Percentiles rank a stretch among this genome's conserved stretches.
phyloP scores from a whole-genome alignment of 2,329 filamentous ascomycete genomes.

The Fusarium sp. region DNA sequence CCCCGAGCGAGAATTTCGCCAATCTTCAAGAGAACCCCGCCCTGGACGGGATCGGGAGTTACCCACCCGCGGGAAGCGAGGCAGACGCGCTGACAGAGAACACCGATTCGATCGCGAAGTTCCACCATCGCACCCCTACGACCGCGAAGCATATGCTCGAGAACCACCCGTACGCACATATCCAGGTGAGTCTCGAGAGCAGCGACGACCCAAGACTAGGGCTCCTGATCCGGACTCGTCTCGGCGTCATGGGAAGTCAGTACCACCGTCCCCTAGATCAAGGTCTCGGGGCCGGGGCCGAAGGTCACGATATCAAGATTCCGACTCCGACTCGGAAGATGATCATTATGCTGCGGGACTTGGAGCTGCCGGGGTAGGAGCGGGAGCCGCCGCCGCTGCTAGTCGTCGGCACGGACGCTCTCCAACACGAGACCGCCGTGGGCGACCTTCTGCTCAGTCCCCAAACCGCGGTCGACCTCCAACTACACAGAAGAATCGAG shows the following conservation, averaged over 20 bases:
- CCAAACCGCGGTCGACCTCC: slow-evolving; percentile 42
- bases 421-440: slow-evolving; percentile 33
- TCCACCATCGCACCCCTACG: slow-evolving; percentile 14
- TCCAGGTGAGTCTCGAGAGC: slow-evolving; percentile 9
- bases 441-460: slow-evolving; percentile 19
- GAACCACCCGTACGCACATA: slow-evolving; percentile 3
- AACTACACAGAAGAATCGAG: slow-evolving; percentile 26
- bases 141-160: slow-evolving; percentile 15
- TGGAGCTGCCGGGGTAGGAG: slow-evolving; percentile 12
- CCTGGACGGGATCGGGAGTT: slow-evolving; percentile 22
- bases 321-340: slow-evolving; percentile 35
- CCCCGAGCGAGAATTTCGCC: slow-evolving; percentile 13
- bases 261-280: slow-evolving; percentile 24
- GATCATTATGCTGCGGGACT: slow-evolving; percentile 13
- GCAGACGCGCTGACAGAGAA: slow-evolving; percentile 15
- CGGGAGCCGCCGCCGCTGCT: slow-evolving; percentile 10
- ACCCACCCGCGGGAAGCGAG: slow-evolving; percentile 19
- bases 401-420: slow-evolving; percentile 39
- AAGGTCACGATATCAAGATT: slow-evolving; percentile 18
- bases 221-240: slow-evolving; percentile 21
- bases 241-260: slow-evolving; percentile 28
- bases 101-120: slow-evolving; percentile 12
- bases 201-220: slow-evolving; percentile 3
- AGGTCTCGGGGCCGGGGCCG: slow-evolving; percentile 29
- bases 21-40: slow-evolving; percentile 17